Evolutionary conservation across 2,329 filamentous ascomycete genomes (phyloP).

Genomic region (Balansia obtecta): DNA sequence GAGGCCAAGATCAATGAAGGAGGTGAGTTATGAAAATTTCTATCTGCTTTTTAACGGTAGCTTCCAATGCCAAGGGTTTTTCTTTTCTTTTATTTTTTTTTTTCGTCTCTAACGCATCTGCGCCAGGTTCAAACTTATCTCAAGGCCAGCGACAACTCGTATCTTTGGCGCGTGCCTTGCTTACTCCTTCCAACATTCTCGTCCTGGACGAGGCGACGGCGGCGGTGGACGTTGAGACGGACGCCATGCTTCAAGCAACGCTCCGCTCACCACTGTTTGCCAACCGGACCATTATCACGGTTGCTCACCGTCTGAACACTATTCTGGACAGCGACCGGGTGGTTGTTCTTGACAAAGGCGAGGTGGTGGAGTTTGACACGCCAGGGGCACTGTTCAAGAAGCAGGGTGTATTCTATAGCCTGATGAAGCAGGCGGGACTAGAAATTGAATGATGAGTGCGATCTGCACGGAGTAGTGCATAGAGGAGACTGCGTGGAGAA

Average conservation of each 20-base stretch:
- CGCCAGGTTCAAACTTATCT: constrained; percentile 77
- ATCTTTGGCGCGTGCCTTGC: constrained; percentile 81
- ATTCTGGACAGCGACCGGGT: constrained; percentile 84
- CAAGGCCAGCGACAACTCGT: constrained; percentile 91
- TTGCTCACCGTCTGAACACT: constrained; percentile 96
- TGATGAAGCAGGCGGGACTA: constrained; percentile 85
- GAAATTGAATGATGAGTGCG: constrained; percentile 27
- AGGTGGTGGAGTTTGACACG: constrained; percentile 85
- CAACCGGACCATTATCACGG: constrained; percentile 94
- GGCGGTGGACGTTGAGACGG: constrained; percentile 55
- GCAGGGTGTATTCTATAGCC: constrained; percentile 70
- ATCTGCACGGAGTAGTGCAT: not conserved
- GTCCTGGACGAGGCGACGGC: constrained; percentile 95
- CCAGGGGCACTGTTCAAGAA: constrained; percentile 64
- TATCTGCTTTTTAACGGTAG: not conserved
- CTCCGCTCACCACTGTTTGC: constrained; percentile 58
- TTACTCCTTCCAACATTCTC: constrained; percentile 93
- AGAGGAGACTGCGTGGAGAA: no score
- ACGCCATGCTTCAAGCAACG: constrained; percentile 52
- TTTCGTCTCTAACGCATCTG: not conserved
- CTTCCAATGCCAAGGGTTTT: not conserved
- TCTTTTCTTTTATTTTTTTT: no score
- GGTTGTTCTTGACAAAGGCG: constrained; percentile 82
- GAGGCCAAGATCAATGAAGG: constrained; percentile 89
- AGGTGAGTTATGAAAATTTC: constrained; percentile 44